These are phyloP conservation scores for Scytalidium sp. DNA, from an alignment of 2,329 filamentous ascomycete species.

Conservation along the genomic window DNA sequence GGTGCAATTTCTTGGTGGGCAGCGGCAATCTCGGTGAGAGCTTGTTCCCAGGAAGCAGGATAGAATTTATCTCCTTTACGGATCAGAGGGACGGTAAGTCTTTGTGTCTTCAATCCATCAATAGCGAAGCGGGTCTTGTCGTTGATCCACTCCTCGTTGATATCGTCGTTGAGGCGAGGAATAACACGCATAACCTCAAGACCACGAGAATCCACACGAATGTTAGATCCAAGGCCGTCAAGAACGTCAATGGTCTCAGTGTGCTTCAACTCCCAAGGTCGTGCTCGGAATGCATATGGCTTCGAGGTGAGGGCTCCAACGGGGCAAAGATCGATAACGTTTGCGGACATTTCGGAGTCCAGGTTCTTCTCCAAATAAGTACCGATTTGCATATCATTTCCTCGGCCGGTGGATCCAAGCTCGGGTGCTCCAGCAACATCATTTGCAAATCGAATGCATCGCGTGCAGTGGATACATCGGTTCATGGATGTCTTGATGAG, in stretches of 20 bases:
- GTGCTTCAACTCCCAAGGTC: slow-evolving; percentile 96
- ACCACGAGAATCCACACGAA: slow-evolving; percentile 88
- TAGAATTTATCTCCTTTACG: slow-evolving; percentile 88
- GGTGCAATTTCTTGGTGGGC: slow-evolving; percentile 78
- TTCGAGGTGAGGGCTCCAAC: slow-evolving; percentile 96
- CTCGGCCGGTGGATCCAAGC: slow-evolving; percentile 89
- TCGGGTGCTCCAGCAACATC: slow-evolving; percentile 95
- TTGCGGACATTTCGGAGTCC: slow-evolving; percentile 91
- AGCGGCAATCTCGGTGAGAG: slow-evolving; percentile 78
- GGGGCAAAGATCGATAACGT: slow-evolving; percentile 97
- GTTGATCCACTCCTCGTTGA: slow-evolving; percentile 99
- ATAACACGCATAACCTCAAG: slow-evolving; percentile 94
- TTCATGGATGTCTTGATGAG: slow-evolving; percentile 99
- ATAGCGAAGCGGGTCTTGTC: slow-evolving; percentile 97
- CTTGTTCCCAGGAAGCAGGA: slow-evolving; percentile 93
- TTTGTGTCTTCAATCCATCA: slow-evolving; percentile 93
- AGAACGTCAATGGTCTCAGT: slow-evolving; percentile 94
- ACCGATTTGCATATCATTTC: slow-evolving; percentile 96
- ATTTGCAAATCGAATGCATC: slow-evolving; percentile 96
- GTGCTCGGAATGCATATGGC: slow-evolving; percentile 94
- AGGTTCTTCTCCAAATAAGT: slow-evolving; percentile 95
- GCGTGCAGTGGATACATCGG: slow-evolving; percentile 97
- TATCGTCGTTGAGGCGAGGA: slow-evolving; percentile 91
- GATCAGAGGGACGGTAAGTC: slow-evolving; percentile 87
- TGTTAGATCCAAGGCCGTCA: slow-evolving; percentile 89